Conservation (phyloP, 257 asterid genomes). For the Ilex aquifolium region DNA sequence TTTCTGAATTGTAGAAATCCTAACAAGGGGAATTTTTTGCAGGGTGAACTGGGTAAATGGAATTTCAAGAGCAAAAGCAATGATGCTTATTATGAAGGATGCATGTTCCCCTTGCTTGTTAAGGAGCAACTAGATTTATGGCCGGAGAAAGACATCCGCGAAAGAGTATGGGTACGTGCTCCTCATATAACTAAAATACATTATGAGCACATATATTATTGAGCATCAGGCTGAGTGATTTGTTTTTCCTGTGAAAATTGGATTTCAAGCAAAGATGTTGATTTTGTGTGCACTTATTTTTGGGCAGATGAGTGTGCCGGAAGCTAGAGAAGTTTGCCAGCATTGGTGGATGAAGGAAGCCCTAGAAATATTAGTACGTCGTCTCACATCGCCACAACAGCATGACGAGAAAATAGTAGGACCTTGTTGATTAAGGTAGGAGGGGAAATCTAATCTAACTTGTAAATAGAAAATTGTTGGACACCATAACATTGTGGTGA, state of each 20-base stretch:
- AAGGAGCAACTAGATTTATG: constrained; percentile 70
- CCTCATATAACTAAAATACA: no score
- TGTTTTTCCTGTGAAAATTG: not conserved
- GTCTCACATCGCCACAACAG: constrained; percentile 15
- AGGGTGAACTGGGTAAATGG: constrained; percentile 67
- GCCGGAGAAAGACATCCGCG: constrained; percentile 85
- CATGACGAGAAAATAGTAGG: no score
- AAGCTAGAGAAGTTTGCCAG: constrained; percentile 35
- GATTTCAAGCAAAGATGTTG: not conserved
- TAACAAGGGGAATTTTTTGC: constrained; percentile 9
- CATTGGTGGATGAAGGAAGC: constrained; percentile 47
- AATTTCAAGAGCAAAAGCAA: constrained; percentile 54
- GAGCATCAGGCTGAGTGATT: no score
- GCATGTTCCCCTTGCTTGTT: constrained; percentile 76
- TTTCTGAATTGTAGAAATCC: no score
- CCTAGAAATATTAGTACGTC: constrained; percentile 25
- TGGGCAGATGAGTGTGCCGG: constrained; percentile 31
- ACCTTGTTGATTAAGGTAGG: no score
- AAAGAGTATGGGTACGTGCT: constrained; percentile 64
- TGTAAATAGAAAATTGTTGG: no score
- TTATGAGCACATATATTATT: constrained; percentile 42
- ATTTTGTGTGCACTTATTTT: no score
- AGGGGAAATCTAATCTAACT: no score
- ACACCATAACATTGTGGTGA: no score
- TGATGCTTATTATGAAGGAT: constrained; percentile 45